Evolutionary conservation across 495 filamentous ascomycete genomes (phyloP), one percentile per base, ranked within the genome.

Genomic region (Amphirosellinia nigrospora): DNA sequence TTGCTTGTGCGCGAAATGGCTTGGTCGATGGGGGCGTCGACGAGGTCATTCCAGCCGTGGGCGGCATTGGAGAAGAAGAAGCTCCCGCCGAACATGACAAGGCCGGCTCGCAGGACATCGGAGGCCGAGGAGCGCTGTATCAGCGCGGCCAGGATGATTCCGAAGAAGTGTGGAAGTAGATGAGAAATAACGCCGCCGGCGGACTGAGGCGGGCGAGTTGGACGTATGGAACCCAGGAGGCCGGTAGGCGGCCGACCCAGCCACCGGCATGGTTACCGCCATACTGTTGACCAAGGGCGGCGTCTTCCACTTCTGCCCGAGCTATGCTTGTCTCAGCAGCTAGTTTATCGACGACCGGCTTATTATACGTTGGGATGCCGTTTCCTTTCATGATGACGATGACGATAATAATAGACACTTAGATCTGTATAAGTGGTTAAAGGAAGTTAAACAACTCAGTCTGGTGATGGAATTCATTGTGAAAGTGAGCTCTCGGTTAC

Each of bases 1-100:
- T 71, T 76, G 43, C 72, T 71, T 32, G 80, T 82, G 23, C 82
- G 80, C 6, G 71, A 60, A 52, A 83, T 74, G 4, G 71, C 65
- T 11, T 70, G 69, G 69, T 84, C 82, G 46, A 84, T 66, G 23
- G 74, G 77, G 13, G 78, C 78, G 65, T 84, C 81, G 72, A 82
- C 69, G 26, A 82, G 75, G 72, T 83, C 82, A 73, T 84, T 82
- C 80, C 80, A 83, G 36, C 77, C 78, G 73, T 80, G 78, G 6
- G 74, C 75, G 2, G 80, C 79, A 71, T 80, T 81, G 58, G 75
- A 77, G 70, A 81, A 75, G 74, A 85, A 82, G 75, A 84, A 80
- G 71, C 72, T 76, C 56, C 78, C 78, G 60, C 70, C 74, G 15
- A 82, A 73, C 66, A 82, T 75, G 50, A 80, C 5, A 4, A 66